These are phyloP conservation scores for Dovyalis caffra DNA, from an alignment of 345 rosid genomes.

Conservation along the genomic window DNA sequence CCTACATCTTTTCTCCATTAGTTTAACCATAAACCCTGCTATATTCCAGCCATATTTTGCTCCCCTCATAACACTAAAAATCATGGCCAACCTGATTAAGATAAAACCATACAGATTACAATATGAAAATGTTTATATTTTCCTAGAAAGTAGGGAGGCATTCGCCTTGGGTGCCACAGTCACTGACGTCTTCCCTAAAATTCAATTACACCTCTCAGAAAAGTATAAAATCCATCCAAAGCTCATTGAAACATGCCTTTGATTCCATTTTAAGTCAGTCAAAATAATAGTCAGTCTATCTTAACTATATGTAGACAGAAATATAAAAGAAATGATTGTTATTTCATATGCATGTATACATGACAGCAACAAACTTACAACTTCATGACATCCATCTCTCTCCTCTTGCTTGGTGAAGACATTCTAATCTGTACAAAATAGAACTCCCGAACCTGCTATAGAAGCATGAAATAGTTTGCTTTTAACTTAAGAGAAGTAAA, in stretches of 20 bases:
- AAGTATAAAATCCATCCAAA: neutral
- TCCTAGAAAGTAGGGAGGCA: neutral
- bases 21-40: neutral
- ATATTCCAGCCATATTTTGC: neutral
- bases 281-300: neutral
- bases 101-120: neutral
- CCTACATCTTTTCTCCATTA: neutral
- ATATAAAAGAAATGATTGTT: neutral
- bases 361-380: slow-evolving; percentile 36
- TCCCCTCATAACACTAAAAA: neutral
- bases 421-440: slow-evolving; percentile 16
- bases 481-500: neutral
- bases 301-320: neutral
- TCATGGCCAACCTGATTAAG: neutral
- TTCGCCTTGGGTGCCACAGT: neutral
- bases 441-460: slow-evolving; percentile 2
- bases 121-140: neutral
- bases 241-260: neutral
- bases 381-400: slow-evolving; percentile 64
- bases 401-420: slow-evolving; percentile 65
- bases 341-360: neutral
- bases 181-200: neutral
- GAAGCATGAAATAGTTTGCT: neutral
- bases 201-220: neutral
- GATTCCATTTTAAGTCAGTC: neutral